Evolutionary conservation across 495 filamentous ascomycete species (phyloP).

Genomic region (Niebla homalea): DNA sequence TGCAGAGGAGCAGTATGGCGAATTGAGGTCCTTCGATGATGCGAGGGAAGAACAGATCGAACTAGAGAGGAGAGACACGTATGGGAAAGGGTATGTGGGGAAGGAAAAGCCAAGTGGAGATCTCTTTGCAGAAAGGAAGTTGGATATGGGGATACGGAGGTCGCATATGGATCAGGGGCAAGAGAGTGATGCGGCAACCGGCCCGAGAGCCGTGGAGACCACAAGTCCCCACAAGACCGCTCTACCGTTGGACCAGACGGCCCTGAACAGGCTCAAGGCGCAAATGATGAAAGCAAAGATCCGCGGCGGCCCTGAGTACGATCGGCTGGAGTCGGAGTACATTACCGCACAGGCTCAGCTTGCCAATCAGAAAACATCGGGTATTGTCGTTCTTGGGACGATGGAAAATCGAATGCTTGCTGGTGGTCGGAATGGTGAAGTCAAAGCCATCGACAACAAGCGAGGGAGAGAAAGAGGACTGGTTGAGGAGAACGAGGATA

Average conservation of each 20-base stretch:
- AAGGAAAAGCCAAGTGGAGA: conserved; percentile 85
- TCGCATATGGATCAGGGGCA: no score
- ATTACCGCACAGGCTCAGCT: conserved; percentile 50
- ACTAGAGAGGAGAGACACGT: conserved; percentile 67
- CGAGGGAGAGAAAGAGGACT: conserved; percentile 66
- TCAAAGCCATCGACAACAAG: conserved; percentile 59
- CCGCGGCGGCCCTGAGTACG: conserved; percentile 54
- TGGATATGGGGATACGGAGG: conserved; percentile 28
- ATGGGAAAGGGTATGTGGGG: conserved; percentile 73
- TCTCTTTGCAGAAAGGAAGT: conserved; percentile 62
- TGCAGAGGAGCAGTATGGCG: conserved; percentile 69
- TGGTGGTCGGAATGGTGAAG: conserved; percentile 56
- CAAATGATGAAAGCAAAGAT: conserved; percentile 91
- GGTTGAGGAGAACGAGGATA: conserved; percentile 85
- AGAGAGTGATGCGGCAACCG: conserved; percentile 21
- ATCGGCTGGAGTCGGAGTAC: conserved; percentile 74
- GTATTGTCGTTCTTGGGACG: conserved; percentile 66
- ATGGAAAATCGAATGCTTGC: conserved; percentile 86
- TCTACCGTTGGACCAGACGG: conserved; percentile 52
- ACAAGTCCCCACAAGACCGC: conserved; percentile 28
- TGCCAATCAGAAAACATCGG: conserved; percentile 45
- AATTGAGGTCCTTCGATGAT: conserved; percentile 76
- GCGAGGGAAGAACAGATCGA: conserved; percentile 92
- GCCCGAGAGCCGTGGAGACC: conserved; percentile 31
- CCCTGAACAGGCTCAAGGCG: conserved; percentile 79